Evolutionary conservation across 2,329 filamentous ascomycete species (phyloP).

Genomic region (Rutstroemia sydowiana): DNA sequence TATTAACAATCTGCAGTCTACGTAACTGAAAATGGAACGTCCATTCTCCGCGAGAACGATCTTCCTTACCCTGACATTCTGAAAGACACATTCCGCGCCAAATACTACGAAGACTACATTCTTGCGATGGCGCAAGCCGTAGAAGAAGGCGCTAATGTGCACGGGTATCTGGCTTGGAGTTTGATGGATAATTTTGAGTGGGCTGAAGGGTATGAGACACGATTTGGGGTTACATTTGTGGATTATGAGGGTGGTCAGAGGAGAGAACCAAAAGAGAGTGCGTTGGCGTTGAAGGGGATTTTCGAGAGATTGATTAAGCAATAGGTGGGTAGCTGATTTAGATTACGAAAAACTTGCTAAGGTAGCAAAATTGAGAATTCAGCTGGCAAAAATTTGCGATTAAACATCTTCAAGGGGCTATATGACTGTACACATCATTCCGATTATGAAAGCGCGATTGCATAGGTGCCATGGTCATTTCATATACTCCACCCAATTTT

Average conservation of each 20-base stretch:
- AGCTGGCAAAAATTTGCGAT: too few relatives aligned
- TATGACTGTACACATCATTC: too few relatives aligned
- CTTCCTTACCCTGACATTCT: conserved; percentile 62
- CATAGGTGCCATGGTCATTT: too few relatives aligned
- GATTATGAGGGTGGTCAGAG: conserved; percentile 76
- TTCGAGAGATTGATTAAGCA: conserved; percentile 66
- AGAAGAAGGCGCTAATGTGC: conserved; percentile 69
- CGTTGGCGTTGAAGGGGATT: conserved; percentile 59
- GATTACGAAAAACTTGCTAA: not conserved
- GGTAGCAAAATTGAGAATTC: too few relatives aligned
- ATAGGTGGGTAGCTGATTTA: conserved; percentile 27
- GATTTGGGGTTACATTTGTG: conserved; percentile 78
- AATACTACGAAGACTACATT: conserved; percentile 75
- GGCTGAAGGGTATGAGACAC: conserved; percentile 81
- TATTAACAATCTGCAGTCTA: conserved; percentile 36
- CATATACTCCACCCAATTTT: too few relatives aligned
- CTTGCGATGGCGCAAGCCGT: conserved; percentile 68
- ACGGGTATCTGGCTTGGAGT: conserved; percentile 80
- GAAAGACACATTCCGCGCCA: conserved; percentile 71
- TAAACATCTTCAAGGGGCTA: too few relatives aligned
- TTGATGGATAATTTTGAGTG: conserved; percentile 57
- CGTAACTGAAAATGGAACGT: conserved; percentile 84
- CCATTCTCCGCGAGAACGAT: conserved; percentile 75
- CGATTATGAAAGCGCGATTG: too few relatives aligned
- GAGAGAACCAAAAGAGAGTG: conserved; percentile 78